Evolutionary conservation across 2,329 filamentous ascomycete species (phyloP), one percentile per base, ranked within the genome.

Genomic region (Colletotrichum liaoningense): DNA sequence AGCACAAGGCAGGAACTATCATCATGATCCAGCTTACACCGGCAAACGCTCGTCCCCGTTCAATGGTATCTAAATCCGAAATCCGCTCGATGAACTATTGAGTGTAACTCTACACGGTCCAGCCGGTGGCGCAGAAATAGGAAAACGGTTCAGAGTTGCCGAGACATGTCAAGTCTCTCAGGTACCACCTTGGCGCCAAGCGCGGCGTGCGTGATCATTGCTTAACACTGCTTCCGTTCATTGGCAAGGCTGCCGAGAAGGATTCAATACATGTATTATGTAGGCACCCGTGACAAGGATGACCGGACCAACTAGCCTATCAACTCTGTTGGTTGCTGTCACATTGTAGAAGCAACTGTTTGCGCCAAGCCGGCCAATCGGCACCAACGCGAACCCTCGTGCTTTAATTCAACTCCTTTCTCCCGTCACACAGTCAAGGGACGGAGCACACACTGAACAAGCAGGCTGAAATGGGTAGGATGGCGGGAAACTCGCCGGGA

Each of bases 201-300:
- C 24, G 42, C 58, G 19, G 30, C 58, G n/a, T 22, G 30, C 42
- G 58, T 46, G 58, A 38, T 60, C 19, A 22, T 60, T 46, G 33
- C 33, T 60, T 42, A 12, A 24, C 63, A 33, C 69, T 74, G 59
- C 70, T 66, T 74, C 11, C 66, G 69, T 24, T 69, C 24, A 49
- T 75, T 35, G 66, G 59, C 67, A 42, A 58, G 30, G 69, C 69
- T 63, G 69, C 60, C 28, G 52, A 49, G 42, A 49, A 49, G 42
- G 42, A 49, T 49, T 19, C 42, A 8, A 49, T 49, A 49, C 16
- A 49, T 49, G 42, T 49, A 49, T n/a, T 49, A n/a, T 49, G 42
- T 49, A 49, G 42, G 42, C 19, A 49, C 19, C 16, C n/a, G 22
- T 4, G 4, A 19, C 42, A 49, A 19, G 42, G 42, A 49, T 49